Evolutionary conservation across 2,329 filamentous ascomycete genomes (phyloP).

Genomic region (Fusarium nurragi): DNA sequence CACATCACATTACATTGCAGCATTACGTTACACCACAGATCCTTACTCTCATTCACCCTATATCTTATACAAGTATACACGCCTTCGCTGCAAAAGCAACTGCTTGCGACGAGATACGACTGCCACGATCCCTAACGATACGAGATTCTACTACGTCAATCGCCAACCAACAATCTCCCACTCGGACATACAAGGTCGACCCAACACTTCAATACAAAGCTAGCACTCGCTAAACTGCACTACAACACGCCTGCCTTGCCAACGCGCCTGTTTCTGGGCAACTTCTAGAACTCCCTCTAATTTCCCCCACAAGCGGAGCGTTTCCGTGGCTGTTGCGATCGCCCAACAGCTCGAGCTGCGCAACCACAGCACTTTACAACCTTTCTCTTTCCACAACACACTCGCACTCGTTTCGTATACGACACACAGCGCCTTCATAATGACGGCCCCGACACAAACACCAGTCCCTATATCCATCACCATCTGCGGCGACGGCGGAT

Average conservation of each 20-base stretch:
- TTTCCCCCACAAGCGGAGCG: constrained; percentile 28
- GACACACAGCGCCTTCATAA: constrained; percentile 9
- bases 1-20: constrained; percentile 26
- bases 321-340: constrained; percentile 20
- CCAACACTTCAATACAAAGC: background rate
- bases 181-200: background rate
- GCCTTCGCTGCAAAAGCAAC: background rate
- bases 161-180: background rate
- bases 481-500: constrained; percentile 86
- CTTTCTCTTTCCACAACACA: background rate
- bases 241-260: constrained; percentile 7
- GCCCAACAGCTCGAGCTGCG: constrained; percentile 14
- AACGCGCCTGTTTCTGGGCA: constrained; percentile 19
- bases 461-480: constrained; percentile 76
- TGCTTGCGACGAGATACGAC: constrained; percentile 24
- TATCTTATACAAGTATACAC: constrained; percentile 2
- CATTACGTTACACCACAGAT: constrained; percentile 7
- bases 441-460: constrained; percentile 38
- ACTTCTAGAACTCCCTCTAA: constrained; percentile 23
- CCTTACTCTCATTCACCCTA: constrained; percentile 2
- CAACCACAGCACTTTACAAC: background rate
- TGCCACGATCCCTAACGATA: constrained; percentile 27
- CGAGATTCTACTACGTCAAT: background rate
- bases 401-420: background rate
- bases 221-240: background rate